Conservation (phyloP, 805 yeast species). For the Diddensiella santjacobensis region DNA sequence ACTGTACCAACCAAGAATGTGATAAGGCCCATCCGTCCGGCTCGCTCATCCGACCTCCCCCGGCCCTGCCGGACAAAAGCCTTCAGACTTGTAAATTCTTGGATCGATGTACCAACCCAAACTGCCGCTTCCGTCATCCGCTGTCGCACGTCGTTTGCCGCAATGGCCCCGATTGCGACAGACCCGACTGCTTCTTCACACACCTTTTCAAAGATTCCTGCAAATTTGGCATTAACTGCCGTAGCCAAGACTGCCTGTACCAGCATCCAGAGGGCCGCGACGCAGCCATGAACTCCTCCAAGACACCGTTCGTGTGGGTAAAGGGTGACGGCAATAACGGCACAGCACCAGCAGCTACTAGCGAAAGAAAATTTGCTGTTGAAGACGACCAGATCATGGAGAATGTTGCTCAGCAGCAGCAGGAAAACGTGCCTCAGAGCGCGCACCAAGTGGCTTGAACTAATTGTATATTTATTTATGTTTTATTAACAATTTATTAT, state of each 20-base stretch:
- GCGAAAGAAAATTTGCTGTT: constrained; percentile 70
- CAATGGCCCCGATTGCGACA: constrained; percentile 71
- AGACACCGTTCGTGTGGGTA: constrained; percentile 19
- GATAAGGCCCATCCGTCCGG: constrained; percentile 82
- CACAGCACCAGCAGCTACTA: constrained; percentile 35
- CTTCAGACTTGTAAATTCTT: constrained; percentile 85
- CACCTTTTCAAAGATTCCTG: constrained; percentile 81
- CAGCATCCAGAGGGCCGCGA: constrained; percentile 72
- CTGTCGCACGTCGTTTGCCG: constrained; percentile 70
- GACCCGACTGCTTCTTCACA: constrained; percentile 76
- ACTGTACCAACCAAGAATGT: constrained; percentile 61
- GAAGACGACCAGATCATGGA: constrained; percentile 19
- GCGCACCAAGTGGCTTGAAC: not conserved
- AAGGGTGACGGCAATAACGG: constrained; percentile 3
- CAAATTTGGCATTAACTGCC: constrained; percentile 74
- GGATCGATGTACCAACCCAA: constrained; percentile 65
- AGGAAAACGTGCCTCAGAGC: too few relatives aligned
- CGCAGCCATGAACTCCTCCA: constrained; percentile 32
- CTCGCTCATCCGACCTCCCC: constrained; percentile 37
- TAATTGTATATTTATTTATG: too few relatives aligned
- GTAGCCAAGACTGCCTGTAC: constrained; percentile 65
- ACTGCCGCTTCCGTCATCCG: constrained; percentile 85
- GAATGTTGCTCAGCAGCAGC: constrained; percentile 18
- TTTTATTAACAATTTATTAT: too few relatives aligned
- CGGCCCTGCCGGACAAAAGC: constrained; percentile 43